phyloP scores from a whole-genome alignment of 108 stramenopile species.

The Cylindrotheca closterium region DNA sequence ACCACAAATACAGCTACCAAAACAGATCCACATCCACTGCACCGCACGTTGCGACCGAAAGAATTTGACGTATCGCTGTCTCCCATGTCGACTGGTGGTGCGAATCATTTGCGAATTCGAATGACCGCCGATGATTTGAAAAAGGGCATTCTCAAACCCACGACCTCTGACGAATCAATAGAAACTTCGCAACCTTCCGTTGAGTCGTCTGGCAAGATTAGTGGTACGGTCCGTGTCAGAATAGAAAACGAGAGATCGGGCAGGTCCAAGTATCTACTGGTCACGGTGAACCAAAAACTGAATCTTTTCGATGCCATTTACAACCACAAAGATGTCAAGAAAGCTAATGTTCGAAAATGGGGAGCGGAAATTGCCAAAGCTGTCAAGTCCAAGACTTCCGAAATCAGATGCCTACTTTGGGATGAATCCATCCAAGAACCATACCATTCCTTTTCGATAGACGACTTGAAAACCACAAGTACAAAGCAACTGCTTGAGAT shows the following conservation, averaged over 20 bases:
- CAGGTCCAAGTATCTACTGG: slow-evolving; percentile 26
- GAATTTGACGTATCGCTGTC: neutral
- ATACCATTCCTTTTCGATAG: slow-evolving; percentile 16
- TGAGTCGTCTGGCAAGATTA: neutral
- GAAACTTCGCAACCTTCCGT: neutral
- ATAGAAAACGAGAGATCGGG: slow-evolving; percentile 17
- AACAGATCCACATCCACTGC: neutral
- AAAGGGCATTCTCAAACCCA: neutral
- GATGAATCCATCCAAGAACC: slow-evolving; percentile 26
- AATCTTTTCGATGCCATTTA: slow-evolving; percentile 32
- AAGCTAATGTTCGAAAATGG: slow-evolving; percentile 38
- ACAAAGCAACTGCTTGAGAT: slow-evolving; percentile 25
- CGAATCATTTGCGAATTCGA: neutral
- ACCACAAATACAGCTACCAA: neutral
- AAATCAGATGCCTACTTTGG: slow-evolving; percentile 31
- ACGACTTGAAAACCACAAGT: slow-evolving; percentile 23
- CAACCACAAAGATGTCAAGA: slow-evolving; percentile 25
- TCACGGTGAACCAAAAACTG: slow-evolving; percentile 20
- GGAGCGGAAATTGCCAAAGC: slow-evolving; percentile 12
- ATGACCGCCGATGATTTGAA: neutral
- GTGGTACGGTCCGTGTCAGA: slow-evolving; percentile 21
- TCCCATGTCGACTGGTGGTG: neutral
- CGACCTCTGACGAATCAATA: neutral
- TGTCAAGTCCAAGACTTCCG: slow-evolving; percentile 16
- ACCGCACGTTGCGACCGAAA: neutral